Evolutionary conservation across 2,329 filamentous ascomycete species (phyloP).

Genomic region (Microdochium nivale): DNA sequence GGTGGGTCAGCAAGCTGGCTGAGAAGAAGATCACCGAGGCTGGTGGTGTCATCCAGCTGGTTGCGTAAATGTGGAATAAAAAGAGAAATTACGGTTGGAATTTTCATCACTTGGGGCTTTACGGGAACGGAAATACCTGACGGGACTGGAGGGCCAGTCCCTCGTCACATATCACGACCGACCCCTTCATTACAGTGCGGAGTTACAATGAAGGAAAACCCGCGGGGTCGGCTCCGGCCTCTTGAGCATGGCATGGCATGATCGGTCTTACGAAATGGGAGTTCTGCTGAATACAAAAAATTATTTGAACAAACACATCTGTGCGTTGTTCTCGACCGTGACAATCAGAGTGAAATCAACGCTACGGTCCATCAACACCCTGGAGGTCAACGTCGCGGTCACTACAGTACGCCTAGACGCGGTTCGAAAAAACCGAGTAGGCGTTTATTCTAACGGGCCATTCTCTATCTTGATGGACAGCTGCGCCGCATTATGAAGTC

Average conservation of each 20-base stretch:
- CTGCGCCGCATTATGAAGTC: no score
- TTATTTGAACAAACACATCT: neutral
- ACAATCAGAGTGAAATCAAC: no score
- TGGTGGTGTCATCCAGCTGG: slow-evolving; percentile 90
- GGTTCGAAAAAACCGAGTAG: no score
- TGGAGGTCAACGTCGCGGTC: no score
- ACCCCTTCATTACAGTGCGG: neutral
- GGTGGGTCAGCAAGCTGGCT: slow-evolving; percentile 92
- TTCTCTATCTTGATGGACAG: no score
- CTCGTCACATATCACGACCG: neutral
- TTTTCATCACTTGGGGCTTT: slow-evolving; percentile 1
- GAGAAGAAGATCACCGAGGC: slow-evolving; percentile 99
- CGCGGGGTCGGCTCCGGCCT: slow-evolving; percentile 1
- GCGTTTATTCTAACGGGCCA: no score
- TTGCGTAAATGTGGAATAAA: slow-evolving; percentile 56
- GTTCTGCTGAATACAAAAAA: slow-evolving; percentile 1
- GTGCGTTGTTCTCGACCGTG: no score
- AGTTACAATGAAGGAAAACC: neutral
- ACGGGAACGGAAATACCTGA: slow-evolving; percentile 1
- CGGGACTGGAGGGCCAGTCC: neutral
- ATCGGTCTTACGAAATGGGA: slow-evolving; percentile 1
- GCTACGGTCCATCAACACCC: no score
- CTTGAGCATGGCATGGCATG: slow-evolving; percentile 1
- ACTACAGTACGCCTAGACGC: no score
- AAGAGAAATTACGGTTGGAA: neutral